Evolutionary conservation across 208 protist genomes (phyloP), one percentile per base, ranked within the genome.

Genomic region (Wallacemonas sp.): DNA sequence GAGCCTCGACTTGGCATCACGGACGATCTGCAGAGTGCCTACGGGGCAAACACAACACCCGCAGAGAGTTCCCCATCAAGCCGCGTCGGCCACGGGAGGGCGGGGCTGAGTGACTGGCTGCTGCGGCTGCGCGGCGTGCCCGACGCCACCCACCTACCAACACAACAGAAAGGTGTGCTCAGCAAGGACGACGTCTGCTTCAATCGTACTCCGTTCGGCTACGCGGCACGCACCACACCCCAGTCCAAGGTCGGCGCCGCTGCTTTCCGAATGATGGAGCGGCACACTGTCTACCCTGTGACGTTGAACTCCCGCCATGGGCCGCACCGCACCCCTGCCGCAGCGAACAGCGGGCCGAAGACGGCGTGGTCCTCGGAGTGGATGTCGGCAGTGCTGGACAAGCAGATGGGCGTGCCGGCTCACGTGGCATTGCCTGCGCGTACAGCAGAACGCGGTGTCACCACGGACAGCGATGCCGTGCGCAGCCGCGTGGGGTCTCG

Each of bases 81-180:
- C n/a, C n/a, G n/a, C n/a, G n/a, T n/a, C n/a, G n/a, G n/a, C n/a
- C n/a, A n/a, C n/a, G n/a, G n/a, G n/a, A n/a, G n/a, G n/a, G n/a
- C n/a, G n/a, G 14, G 30, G 5, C 30, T 58, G 8, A 58, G 51
- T n/a, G 51, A 58, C 51, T 58, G 51, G 51, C 51, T 58, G 14
- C 24, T 58, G 8, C 46, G 26, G 24, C 26, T 26, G 14, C 26
- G 47, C 47, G 6, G 4, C 24, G 24, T 34, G 6, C 26, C n/a
- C 47, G 14, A n/a, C 24, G n/a, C 9, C 24, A 12, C 11, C 15
- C 15, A 49, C 42, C 12, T 9, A 33, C 11, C 27, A 60, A 17
- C 1, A 0, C 0, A 34, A 28, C 51, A 31, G 26, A 26, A 0
- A 26, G 34, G 21, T 31, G 1, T 6, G 15, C 24, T 5, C 5